Conservation (phyloP, 140 eudicot species). For the Oenanthe javanica region DNA sequence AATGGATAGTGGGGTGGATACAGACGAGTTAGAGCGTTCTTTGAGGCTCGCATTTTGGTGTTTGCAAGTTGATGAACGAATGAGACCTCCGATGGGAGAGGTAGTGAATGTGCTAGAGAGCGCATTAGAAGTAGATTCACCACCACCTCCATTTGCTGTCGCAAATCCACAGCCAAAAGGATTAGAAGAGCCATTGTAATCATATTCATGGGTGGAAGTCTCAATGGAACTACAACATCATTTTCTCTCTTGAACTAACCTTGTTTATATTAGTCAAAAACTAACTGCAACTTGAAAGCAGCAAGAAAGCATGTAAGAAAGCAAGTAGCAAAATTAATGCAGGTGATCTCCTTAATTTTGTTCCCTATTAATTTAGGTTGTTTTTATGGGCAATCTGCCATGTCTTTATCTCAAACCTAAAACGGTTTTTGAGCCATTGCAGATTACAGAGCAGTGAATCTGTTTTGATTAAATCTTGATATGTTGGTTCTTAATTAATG, state of each 20-base stretch:
- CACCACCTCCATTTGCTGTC: constrained; percentile 38
- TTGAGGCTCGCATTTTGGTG: constrained; percentile 67
- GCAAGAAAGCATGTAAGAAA: background rate
- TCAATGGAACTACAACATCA: background rate
- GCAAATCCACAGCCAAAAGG: background rate
- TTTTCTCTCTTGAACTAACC: constrained; percentile 8
- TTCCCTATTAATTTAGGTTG: background rate
- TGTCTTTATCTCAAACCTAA: background rate
- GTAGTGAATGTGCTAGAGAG: constrained; percentile 67
- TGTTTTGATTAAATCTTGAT: background rate
- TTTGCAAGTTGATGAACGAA: constrained; percentile 48
- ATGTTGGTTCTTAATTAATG: background rate
- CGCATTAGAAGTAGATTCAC: constrained; percentile 48
- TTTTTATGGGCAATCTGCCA: background rate
- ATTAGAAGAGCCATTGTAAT: constrained; percentile 19
- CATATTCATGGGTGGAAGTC: constrained; percentile 18
- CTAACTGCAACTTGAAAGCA: constrained; percentile 28
- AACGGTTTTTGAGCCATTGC: background rate
- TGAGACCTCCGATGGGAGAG: constrained; percentile 78
- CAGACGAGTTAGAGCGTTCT: constrained; percentile 42
- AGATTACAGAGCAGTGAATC: constrained; percentile 1
- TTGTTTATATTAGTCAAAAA: constrained; percentile 26
- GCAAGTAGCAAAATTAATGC: background rate
- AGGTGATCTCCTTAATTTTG: background rate
- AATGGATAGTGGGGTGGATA: constrained; percentile 36